phyloP scores from a whole-genome alignment of 2,329 filamentous ascomycete genomes.

The Drechslerella coelobrocha region DNA sequence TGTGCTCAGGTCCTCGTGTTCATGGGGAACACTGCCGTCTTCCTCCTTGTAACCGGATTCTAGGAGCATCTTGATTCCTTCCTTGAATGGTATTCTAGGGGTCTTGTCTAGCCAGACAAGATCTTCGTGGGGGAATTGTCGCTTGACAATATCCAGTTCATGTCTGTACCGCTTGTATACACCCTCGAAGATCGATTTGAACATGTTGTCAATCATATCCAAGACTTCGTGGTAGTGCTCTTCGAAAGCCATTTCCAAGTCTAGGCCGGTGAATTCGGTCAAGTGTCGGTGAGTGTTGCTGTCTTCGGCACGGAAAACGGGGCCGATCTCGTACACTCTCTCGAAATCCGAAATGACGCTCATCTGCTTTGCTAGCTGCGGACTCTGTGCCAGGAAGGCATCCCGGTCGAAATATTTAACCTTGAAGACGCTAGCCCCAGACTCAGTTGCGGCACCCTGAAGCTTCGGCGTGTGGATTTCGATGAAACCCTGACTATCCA shows the following conservation, averaged over 20 bases:
- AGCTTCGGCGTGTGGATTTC: conserved; percentile 95
- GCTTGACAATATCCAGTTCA: conserved; percentile 80
- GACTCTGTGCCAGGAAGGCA: conserved; percentile 89
- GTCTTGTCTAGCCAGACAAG: conserved; percentile 87
- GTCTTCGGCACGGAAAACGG: conserved; percentile 92
- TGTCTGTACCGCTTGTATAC: conserved; percentile 72
- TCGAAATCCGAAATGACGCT: conserved; percentile 86
- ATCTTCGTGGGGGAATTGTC: conserved; percentile 84
- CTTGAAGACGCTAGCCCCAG: conserved; percentile 87
- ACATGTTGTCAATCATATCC: conserved; percentile 75
- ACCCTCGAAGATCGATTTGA: conserved; percentile 79
- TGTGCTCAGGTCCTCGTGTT: conserved; percentile 78
- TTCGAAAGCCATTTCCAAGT: conserved; percentile 90
- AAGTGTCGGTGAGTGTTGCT: conserved; percentile 93
- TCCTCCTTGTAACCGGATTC: conserved; percentile 79
- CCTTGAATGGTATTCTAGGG: conserved; percentile 77
- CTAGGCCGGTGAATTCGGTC: conserved; percentile 91
- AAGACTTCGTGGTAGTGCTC: conserved; percentile 90
- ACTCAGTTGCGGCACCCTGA: conserved; percentile 88
- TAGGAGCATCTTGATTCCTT: conserved; percentile 81
- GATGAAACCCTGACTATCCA: conserved; percentile 79
- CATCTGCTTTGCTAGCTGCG: conserved; percentile 93
- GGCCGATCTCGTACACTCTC: conserved; percentile 85
- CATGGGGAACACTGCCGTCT: conserved; percentile 72
- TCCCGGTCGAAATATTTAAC: conserved; percentile 88